A percentile compares a stretch with the other conserved stretches of the same genome.
phyloP scores from a whole-genome alignment of 169 alveolate genomes.

The Babesia ovata region DNA sequence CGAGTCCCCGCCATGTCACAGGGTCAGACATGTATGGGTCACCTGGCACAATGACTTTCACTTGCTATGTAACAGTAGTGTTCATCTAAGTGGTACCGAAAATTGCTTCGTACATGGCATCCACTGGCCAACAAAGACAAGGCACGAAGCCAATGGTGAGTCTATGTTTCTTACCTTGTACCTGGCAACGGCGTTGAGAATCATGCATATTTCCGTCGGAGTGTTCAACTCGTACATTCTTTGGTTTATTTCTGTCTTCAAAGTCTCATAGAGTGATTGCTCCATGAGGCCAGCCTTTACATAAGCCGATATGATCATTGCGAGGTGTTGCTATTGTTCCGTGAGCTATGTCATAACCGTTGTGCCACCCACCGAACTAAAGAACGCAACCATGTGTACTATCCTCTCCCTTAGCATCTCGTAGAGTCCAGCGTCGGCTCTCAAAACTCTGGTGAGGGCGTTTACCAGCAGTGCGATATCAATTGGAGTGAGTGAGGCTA shows the following conservation, averaged over 20 bases:
- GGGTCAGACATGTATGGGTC: no score
- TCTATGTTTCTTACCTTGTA: conserved; percentile 33
- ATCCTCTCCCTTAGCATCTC: conserved; percentile 23
- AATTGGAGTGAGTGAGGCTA: conserved; percentile 39
- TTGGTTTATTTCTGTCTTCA: conserved; percentile 31
- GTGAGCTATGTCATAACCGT: neutral
- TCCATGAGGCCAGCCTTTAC: conserved; percentile 55
- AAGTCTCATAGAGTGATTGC: conserved; percentile 6
- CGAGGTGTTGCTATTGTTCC: conserved; percentile 33
- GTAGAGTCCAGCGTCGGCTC: conserved; percentile 38
- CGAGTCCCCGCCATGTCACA: no score
- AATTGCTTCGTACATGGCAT: neutral
- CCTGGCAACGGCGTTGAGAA: conserved; percentile 61
- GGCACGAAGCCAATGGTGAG: neutral
- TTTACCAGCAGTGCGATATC: conserved; percentile 64
- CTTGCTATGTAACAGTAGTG: no score
- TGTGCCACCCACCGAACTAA: conserved; percentile 41
- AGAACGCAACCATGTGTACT: conserved; percentile 12
- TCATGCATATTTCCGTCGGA: conserved; percentile 67
- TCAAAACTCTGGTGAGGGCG: conserved; percentile 56
- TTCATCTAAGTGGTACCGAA: no score
- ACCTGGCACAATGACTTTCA: no score
- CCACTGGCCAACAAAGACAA: no score
- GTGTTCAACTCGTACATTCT: conserved; percentile 59
- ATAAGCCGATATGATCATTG: conserved; percentile 73